phyloP scores from a whole-genome alignment of 2,329 filamentous ascomycete species.

The Botrytis tulipae region DNA sequence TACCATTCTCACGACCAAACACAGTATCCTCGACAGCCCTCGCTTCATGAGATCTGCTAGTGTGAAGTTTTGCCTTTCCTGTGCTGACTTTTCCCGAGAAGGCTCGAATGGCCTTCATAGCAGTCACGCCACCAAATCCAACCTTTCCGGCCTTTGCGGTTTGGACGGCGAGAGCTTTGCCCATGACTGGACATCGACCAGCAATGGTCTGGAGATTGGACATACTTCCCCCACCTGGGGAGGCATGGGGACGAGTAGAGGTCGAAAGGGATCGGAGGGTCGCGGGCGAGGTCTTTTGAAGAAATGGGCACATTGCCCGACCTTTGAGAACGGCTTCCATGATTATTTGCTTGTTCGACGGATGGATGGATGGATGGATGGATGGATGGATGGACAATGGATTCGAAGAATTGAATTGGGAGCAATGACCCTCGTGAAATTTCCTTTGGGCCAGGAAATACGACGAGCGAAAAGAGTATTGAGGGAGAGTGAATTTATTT shows the following conservation, averaged over 20 bases:
- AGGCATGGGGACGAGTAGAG: constrained; percentile 52
- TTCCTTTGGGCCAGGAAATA: not conserved
- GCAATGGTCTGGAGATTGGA: constrained; percentile 94
- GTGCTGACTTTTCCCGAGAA: constrained; percentile 52
- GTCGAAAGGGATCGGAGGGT: constrained; percentile 87
- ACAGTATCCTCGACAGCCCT: constrained; percentile 65
- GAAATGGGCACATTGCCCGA: constrained; percentile 83
- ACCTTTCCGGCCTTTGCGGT: constrained; percentile 53
- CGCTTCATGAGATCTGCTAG: constrained; percentile 73
- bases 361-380: not conserved
- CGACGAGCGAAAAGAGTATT: not conserved
- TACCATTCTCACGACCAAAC: constrained; percentile 53
- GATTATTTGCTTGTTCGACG: constrained; percentile 2
- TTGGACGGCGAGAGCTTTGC: constrained; percentile 92
- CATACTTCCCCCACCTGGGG: constrained; percentile 86
- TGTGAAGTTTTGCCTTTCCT: constrained; percentile 76
- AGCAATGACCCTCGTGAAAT: not conserved
- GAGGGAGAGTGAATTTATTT: not conserved
- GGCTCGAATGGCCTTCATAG: constrained; percentile 51
- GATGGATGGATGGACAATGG: not conserved
- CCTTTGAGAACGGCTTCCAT: constrained; percentile 23
- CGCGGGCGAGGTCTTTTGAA: constrained; percentile 89
- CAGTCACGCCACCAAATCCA: constrained; percentile 43
- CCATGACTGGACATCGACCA: constrained; percentile 97
- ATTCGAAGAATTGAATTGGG: not conserved